Base-by-base conservation (phyloP, 176 grass and related monocot genomes). In the Carex scoparia region DNA sequence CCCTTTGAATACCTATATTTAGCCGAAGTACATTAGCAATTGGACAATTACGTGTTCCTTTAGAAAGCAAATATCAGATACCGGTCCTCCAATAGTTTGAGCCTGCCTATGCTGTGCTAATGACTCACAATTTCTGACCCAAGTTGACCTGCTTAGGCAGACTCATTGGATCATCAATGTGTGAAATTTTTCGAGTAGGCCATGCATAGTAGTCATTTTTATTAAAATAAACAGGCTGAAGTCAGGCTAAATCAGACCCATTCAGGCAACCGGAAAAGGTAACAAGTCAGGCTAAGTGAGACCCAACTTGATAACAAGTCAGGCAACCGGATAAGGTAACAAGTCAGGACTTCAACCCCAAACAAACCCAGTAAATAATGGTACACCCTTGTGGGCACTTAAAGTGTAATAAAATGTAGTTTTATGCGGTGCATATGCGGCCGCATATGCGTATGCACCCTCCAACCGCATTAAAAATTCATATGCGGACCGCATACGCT, bases 1-100 rank as follows among this genome's bases (percentile, higher is more conserved):
- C 48, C 91, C 94, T 94, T 99, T 99, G 84, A 95, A 99, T 63
- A 99, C 97, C 97, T 99, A 90, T 65, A 88, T 87, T 58, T 2
- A 35, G 27, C 14, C 2, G 30, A 58, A 27, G 1, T 72, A 16
- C 38, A 48, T 35, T 2, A 79, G 12, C 12, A 79, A 32, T 79
- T 78, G 7, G 27, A 12, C 16, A 62, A 86, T 69, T 71, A 80
- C 32, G 15, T 75, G 31, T 62, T 70, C 37, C 80, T 64, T 48
- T 44, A 89, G 18, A 86, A 55, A 10, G 57, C 15, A 71, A 53
- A 48, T 72, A 83, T 69, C 58, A 67, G 32, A 84, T 63, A 61
- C 61, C 1, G 48, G 27, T 81, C 10, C 42, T 31, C 32, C 83
- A 69, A 84, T 56, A 70, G 16, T 55, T 77, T 15, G 72, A 19